Base-by-base conservation (phyloP, 2,329 filamentous ascomycete species). In the Aureobasidium leucospermi region DNA sequence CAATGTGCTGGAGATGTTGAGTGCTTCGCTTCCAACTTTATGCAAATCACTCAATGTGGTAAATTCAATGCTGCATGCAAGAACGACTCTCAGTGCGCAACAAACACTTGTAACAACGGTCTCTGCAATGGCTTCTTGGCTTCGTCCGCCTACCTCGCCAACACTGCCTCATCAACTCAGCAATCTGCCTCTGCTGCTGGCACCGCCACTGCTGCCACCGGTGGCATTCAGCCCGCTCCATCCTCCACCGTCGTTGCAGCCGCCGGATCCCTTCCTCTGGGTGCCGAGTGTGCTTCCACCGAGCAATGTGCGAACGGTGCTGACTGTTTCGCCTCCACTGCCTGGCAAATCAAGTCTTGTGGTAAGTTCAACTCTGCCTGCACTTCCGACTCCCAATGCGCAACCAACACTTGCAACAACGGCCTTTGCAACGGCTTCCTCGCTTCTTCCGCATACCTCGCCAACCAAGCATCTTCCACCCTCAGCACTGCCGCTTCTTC, bases 331-430 rank as follows among this genome's bases (percentile, higher is more conserved):
- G 65, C 59, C 11, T 57, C 28, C 41, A 67, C 47, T 13, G 47
- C 59, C 2, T 48, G 53, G 6, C 60, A 36, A 15, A 64, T 66
- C 58, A 60, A 60, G 10, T 13, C 34, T 1, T 67, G 66, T 51
- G 66, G 66, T 29, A 66, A 63, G 23, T 67, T 65, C 65, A 64
- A 67, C 42, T 63, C 65, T n/a, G 61, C 42, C 1, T 68, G 66
- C 60, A 59, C 32, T 3, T 48, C 11, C 19, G 59, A 67, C 58
- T 51, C 56, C 23, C 65, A 68, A 16, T 68, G 66, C 46, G 66
- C 65, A 5, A 62, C 39, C 61, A 68, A 68, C 60, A 66, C 65
- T 16, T 68, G 66, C 64, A 60, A 64, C 48, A 60, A 63, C 6
- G 65, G 65, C 2, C 46, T 67, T 16, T 68, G 66, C 63, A 64